phyloP scores from a whole-genome alignment of 257 asterid species.

The Jacaranda copaia region DNA sequence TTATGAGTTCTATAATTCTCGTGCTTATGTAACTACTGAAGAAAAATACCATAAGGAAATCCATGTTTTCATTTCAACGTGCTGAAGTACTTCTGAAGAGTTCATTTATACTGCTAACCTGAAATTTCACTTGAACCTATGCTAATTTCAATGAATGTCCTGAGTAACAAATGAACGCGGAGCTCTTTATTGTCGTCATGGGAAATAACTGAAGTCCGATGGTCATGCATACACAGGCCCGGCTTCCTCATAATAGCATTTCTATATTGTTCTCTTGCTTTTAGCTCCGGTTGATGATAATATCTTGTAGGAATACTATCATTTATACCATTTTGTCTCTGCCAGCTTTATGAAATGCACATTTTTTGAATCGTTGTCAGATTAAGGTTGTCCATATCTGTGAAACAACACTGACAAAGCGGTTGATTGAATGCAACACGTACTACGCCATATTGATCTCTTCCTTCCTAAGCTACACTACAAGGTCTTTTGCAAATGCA shows the following conservation, averaged over 20 bases:
- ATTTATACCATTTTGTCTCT: constrained; percentile 13
- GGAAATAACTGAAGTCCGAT: constrained; percentile 22
- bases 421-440: constrained; percentile 93
- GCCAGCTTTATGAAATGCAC: constrained; percentile 27
- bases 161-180: constrained; percentile 11
- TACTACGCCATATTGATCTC: too few species aligned
- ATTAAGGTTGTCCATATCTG: constrained; percentile 83
- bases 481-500: too few species aligned
- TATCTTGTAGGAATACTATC: constrained; percentile 2
- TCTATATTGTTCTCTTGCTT: constrained; percentile 13
- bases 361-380: constrained; percentile 46
- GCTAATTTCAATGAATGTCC: constrained; percentile 5
- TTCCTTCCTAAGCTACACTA: too few species aligned
- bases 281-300: constrained; percentile 21
- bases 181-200: background rate
- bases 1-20: background rate
- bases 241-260: constrained; percentile 10
- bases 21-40: background rate
- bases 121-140: constrained; percentile 1
- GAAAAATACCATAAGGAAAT: background rate
- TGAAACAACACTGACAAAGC: constrained; percentile 85
- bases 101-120: constrained; percentile 4
- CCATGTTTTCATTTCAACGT: background rate
- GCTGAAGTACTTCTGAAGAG: background rate
- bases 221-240: constrained; percentile 23